phyloP scores from a whole-genome alignment of 1,284 basidiomycete genomes.

The Fomitopsis schrenkii region DNA sequence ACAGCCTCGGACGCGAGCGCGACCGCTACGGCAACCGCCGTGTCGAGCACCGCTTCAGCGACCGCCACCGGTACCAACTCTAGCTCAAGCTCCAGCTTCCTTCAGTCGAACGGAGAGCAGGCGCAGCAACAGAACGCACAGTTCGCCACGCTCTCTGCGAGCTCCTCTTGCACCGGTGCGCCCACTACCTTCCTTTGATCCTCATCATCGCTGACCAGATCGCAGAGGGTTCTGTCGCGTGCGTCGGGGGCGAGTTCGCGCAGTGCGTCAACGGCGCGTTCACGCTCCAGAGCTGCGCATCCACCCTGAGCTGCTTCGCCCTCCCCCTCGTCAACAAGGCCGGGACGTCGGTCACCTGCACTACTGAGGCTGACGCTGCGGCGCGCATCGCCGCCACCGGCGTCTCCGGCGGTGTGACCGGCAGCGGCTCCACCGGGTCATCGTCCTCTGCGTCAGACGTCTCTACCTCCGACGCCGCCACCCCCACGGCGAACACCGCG shows the following conservation, averaged over 20 bases:
- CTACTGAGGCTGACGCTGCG: constrained; percentile 36
- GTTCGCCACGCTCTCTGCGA: constrained; percentile 38
- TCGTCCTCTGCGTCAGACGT: constrained; percentile 7
- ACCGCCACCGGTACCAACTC: constrained; percentile 7
- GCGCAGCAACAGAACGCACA: constrained; percentile 49
- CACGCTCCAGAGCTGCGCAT: constrained; percentile 35
- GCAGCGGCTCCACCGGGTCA: constrained; percentile 15
- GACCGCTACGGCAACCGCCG: not conserved
- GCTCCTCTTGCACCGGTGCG: constrained; percentile 35
- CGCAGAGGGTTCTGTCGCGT: constrained; percentile 40
- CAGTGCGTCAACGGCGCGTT: constrained; percentile 35
- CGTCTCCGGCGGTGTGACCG: constrained; percentile 41
- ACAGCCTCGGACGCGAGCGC: not conserved
- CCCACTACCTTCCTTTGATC: not conserved
- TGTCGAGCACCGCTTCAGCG: not conserved
- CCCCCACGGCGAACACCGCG: not conserved
- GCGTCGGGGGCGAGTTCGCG: constrained; percentile 35
- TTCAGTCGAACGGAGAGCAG: constrained; percentile 41
- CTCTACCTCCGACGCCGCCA: constrained; percentile 12
- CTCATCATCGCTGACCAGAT: not conserved
- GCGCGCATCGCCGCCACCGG: constrained; percentile 42
- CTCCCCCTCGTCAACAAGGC: constrained; percentile 48
- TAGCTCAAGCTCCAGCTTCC: constrained; percentile 24
- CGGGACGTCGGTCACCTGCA: constrained; percentile 47
- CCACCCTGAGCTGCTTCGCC: constrained; percentile 41